phyloP scores from a whole-genome alignment of 2,329 filamentous ascomycete species.

The Lasiodiplodia sp. region DNA sequence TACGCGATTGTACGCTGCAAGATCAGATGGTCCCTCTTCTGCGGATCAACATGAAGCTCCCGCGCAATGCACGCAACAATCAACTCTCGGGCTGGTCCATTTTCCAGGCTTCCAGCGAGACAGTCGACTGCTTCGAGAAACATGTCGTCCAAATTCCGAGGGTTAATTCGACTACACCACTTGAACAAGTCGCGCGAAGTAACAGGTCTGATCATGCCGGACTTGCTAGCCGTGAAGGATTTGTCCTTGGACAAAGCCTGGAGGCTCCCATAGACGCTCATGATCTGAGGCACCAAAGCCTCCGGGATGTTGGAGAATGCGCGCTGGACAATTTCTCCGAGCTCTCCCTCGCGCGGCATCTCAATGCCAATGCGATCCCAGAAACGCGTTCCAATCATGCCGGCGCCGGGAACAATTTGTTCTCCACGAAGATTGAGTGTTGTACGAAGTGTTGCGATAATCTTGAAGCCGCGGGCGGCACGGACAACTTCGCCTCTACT shows the following conservation, averaged over 20 bases:
- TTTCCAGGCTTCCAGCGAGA: constrained; percentile 82
- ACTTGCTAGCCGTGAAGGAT: constrained; percentile 60
- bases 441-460: constrained; percentile 90
- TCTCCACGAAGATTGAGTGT: constrained; percentile 69
- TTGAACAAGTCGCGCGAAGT: constrained; percentile 85
- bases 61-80: constrained; percentile 78
- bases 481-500: constrained; percentile 85
- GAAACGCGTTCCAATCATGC: constrained; percentile 81
- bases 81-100: constrained; percentile 64
- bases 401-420: constrained; percentile 71
- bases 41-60: constrained; percentile 84
- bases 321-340: constrained; percentile 68
- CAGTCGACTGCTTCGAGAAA: constrained; percentile 94
- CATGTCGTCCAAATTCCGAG: constrained; percentile 76
- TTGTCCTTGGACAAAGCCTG: constrained; percentile 49
- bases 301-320: constrained; percentile 35
- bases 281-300: constrained; percentile 61
- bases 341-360: constrained; percentile 71
- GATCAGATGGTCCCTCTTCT: constrained; percentile 80
- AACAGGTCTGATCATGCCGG: constrained; percentile 65
- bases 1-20: constrained; percentile 69
- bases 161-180: constrained; percentile 81
- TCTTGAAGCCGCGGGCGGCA: constrained; percentile 83
- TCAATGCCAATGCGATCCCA: constrained; percentile 81
- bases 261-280: constrained; percentile 62